Evolutionary conservation across 495 filamentous ascomycete species (phyloP).

Genomic region (Jackrogersella minutella): DNA sequence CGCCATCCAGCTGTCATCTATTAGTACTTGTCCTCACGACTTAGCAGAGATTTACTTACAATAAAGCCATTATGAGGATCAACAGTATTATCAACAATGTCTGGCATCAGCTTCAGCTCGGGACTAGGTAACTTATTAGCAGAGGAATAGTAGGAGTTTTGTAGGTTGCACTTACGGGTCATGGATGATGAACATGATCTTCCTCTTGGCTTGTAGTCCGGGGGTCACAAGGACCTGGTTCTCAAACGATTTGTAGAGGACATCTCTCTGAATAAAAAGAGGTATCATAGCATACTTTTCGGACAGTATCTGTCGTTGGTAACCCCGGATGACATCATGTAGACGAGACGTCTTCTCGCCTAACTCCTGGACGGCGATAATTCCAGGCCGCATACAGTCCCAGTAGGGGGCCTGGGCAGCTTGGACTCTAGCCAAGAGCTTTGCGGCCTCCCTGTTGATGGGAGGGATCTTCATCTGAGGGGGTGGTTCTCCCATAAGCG

Average conservation of each 20-base stretch:
- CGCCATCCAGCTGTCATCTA: constrained; percentile 70
- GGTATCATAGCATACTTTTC: constrained; percentile 77
- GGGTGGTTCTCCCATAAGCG: constrained; percentile 93
- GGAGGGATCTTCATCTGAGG: constrained; percentile 65
- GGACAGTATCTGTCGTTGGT: constrained; percentile 72
- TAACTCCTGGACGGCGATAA: constrained; percentile 55
- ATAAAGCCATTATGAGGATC: constrained; percentile 86
- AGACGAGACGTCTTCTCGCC: constrained; percentile 47
- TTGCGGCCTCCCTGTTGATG: constrained; percentile 58
- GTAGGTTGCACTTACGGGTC: constrained; percentile 69
- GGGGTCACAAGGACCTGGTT: constrained; percentile 88
- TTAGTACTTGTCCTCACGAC: constrained; percentile 6
- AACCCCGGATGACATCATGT: constrained; percentile 75
- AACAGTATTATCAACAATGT: constrained; percentile 72
- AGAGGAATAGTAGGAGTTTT: constrained; percentile 5
- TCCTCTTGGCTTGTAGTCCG: constrained; percentile 48
- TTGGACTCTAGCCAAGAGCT: constrained; percentile 60
- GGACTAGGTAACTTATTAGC: constrained; percentile 60
- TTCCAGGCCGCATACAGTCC: constrained; percentile 65
- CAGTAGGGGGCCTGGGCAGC: constrained; percentile 64
- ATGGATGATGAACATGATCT: constrained; percentile 79
- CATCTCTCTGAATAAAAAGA: constrained; percentile 74
- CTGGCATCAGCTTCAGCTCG: constrained; percentile 71
- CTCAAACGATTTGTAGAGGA: constrained; percentile 78
- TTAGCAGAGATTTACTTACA: constrained; percentile 60